Evolutionary conservation across 2,329 filamentous ascomycete species (phyloP).

Genomic region (Truncatella angustata): DNA sequence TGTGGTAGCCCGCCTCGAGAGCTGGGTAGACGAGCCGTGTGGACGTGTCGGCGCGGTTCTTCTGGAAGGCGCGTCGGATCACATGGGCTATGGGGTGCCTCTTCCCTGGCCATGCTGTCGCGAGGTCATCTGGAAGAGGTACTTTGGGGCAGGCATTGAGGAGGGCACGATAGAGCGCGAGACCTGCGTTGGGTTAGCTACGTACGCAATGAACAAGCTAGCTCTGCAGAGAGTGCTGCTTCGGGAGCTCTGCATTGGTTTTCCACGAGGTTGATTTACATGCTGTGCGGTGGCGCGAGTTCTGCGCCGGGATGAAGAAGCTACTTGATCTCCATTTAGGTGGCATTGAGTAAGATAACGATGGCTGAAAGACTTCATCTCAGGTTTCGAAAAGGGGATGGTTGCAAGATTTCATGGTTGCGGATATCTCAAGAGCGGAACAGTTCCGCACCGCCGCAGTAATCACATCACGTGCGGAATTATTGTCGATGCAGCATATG

Average conservation of each 20-base stretch:
- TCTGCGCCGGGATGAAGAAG: constrained; percentile 45
- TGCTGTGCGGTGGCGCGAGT: constrained; percentile 52
- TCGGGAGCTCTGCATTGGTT: background rate
- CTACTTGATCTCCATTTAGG: constrained; percentile 15
- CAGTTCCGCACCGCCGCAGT: too few species aligned
- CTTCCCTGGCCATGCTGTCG: constrained; percentile 22
- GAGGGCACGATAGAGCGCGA: constrained; percentile 72
- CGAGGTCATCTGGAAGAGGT: constrained; percentile 48
- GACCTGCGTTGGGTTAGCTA: constrained; percentile 40
- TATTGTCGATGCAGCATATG: too few species aligned
- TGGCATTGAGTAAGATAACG: constrained; percentile 4
- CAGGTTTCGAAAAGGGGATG: background rate
- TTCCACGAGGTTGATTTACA: constrained; percentile 33
- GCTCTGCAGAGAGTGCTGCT: background rate
- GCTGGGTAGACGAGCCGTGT: constrained; percentile 58
- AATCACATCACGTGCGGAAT: too few species aligned
- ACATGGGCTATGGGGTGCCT: constrained; percentile 53
- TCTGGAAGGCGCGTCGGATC: constrained; percentile 60
- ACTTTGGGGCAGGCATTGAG: constrained; percentile 55
- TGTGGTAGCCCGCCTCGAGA: constrained; percentile 63
- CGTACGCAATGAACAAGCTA: background rate
- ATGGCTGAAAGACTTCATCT: background rate
- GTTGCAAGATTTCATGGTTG: background rate
- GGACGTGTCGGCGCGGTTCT: constrained; percentile 58
- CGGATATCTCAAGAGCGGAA: constrained; percentile 1